phyloP scores from a whole-genome alignment of 148 eudicot species.

The Suaeda aralocaspica region DNA sequence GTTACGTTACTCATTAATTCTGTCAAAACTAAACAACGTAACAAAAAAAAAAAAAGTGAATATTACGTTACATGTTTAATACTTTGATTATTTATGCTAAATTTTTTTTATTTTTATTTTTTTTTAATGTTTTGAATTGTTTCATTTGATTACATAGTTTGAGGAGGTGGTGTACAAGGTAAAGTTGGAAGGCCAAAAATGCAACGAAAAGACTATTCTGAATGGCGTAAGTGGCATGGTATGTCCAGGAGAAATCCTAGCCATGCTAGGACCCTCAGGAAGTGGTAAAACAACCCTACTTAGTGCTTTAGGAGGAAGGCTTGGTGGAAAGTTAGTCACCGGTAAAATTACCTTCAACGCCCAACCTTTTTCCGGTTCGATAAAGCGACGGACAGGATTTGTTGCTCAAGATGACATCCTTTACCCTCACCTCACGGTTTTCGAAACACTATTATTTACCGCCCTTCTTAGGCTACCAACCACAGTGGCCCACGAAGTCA shows the following conservation, averaged over 20 bases:
- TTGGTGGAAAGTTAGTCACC: conserved; percentile 43
- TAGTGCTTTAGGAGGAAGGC: conserved; percentile 93
- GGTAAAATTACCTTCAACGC: conserved; percentile 84
- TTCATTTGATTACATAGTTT: conserved; percentile 47
- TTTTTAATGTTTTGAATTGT: background rate
- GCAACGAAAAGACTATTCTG: conserved; percentile 68
- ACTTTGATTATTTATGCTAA: too few species aligned
- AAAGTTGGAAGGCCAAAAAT: conserved; percentile 38
- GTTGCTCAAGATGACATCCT: conserved; percentile 88
- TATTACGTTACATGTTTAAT: too few species aligned
- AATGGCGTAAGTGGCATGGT: conserved; percentile 82
- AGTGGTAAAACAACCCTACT: conserved; percentile 97
- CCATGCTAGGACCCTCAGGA: conserved; percentile 97
- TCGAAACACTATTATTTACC: conserved; percentile 80
- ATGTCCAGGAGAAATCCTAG: conserved; percentile 82
- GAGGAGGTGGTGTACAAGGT: conserved; percentile 93
- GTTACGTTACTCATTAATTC: too few species aligned
- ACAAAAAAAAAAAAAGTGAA: too few species aligned
- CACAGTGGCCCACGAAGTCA: conserved; percentile 44
- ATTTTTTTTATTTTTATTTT: background rate
- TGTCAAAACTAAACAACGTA: too few species aligned
- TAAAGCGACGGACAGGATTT: conserved; percentile 73
- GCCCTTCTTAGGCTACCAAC: conserved; percentile 82
- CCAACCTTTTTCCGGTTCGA: conserved; percentile 61
- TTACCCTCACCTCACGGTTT: conserved; percentile 88